Conservation (phyloP, 352 stramenopile genomes). For the Thraustochytrium striatum region DNA sequence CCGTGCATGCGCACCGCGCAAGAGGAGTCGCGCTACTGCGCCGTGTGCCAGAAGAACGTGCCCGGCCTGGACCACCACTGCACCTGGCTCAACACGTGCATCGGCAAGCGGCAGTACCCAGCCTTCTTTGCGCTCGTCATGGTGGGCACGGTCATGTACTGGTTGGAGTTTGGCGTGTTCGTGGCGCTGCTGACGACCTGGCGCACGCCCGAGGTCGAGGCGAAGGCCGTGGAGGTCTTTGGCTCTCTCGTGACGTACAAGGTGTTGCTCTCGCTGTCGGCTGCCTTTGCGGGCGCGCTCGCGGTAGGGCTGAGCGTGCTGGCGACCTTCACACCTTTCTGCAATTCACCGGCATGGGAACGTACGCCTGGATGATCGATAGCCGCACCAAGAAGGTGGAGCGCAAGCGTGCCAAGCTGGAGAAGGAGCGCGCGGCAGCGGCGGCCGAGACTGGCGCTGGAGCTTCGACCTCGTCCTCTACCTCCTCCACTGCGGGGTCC, state of each 20-base stretch:
- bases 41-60: conserved; percentile 72
- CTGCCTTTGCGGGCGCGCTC: not conserved
- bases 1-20: conserved; percentile 59
- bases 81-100: conserved; percentile 77
- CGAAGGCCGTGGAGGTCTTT: not conserved
- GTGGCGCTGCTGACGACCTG: not conserved
- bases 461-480: too few relatives aligned
- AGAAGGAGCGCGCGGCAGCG: too few relatives aligned
- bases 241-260: conserved; percentile 15
- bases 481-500: too few relatives aligned
- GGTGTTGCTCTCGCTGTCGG: conserved; percentile 4
- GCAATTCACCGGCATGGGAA: conserved; percentile 20
- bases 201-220: not conserved
- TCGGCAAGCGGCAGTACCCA: conserved; percentile 73
- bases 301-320: conserved; percentile 1
- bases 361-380: conserved; percentile 30
- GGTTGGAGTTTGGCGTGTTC: conserved; percentile 26
- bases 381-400: conserved; percentile 9
- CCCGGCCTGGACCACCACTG: conserved; percentile 73
- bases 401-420: not conserved
- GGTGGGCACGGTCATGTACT: conserved; percentile 44
- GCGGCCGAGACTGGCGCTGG: too few relatives aligned
- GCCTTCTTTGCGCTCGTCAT: conserved; percentile 71
- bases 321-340: conserved; percentile 40
- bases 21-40: conserved; percentile 72